These are phyloP conservation scores for Fragaria vesca DNA, from an alignment of 306 rosid species.

Conservation along the genomic window DNA sequence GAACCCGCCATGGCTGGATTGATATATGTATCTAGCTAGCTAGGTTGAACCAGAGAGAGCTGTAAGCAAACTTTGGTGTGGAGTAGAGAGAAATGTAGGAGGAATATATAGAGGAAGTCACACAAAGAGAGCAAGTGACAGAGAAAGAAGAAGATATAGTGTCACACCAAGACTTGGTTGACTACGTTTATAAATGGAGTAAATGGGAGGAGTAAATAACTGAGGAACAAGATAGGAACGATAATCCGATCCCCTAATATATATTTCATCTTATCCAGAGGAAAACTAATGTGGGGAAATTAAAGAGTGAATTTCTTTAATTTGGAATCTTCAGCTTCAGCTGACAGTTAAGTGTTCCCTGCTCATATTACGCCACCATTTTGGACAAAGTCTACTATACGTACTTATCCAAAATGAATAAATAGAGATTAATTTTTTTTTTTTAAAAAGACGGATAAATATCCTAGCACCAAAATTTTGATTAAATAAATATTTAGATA, in stretches of 20 bases:
- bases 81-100: neutral
- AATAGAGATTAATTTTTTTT: neutral
- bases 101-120: neutral
- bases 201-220: conserved; percentile 8
- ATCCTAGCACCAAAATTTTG: neutral
- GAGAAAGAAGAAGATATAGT: neutral
- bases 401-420: neutral
- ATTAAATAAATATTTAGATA: neutral
- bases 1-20: conserved; percentile 25
- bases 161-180: neutral
- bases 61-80: neutral
- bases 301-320: neutral
- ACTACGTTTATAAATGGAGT: neutral
- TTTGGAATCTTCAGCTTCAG: too few species aligned
- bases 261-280: neutral
- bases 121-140: neutral
- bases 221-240: neutral
- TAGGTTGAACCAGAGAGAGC: neutral
- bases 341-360: too few species aligned
- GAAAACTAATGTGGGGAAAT: neutral
- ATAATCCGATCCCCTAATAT: neutral
- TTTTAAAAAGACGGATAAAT: neutral
- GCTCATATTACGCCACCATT: neutral
- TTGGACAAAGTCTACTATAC: neutral
- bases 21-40: neutral